Evolutionary conservation across 2,329 filamentous ascomycete species (phyloP), one percentile per base, ranked within the genome.

Genomic region (Fusarium oxysporum): DNA sequence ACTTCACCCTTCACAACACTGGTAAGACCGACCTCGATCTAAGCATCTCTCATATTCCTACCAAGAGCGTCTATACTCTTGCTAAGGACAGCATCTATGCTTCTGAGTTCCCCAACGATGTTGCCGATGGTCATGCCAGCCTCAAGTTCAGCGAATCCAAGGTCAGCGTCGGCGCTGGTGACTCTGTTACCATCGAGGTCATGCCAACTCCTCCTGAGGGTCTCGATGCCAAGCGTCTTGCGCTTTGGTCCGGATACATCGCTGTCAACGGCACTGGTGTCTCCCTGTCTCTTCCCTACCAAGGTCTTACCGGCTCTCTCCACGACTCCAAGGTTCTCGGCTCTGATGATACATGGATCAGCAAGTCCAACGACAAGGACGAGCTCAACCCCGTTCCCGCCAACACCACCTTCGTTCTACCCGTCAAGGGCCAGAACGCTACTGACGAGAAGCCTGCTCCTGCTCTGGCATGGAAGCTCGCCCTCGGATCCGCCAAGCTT

Each of bases 1-100:
- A 85, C 71, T 89, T 92, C 75, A 85, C 83, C 53, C 83, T 92
- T 73, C 83, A 80, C 73, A 92, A 92, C 82, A 82, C 83, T 14
- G 88, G 86, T 47, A 80, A 79, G 30, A 80, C 82, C 37, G 78
- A 82, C 1, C 77, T 89, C 57, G 86, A 85, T 8, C 90, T 90
- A 78, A 82, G 82, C 6, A 79, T 92, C 21, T 83, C 82, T 33
- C 83, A 89, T 64, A 76, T 85, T 7, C 84, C 85, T 16, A 85
- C 88, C 40, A 80, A 84, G 32, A 89, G 88, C 14, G 85, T 85
- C 44, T 91, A 90, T 79, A 87, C 89, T 3, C 79, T 83, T 5
- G 75, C 72, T 21, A 72, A 76, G 4, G 77, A 65, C 44, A 74
- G 75, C 44, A 82, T 82, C 47, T 80, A 80, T 47, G 82, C 85